phyloP scores from a whole-genome alignment of 805 yeast species.

The Teunomyces stri region DNA sequence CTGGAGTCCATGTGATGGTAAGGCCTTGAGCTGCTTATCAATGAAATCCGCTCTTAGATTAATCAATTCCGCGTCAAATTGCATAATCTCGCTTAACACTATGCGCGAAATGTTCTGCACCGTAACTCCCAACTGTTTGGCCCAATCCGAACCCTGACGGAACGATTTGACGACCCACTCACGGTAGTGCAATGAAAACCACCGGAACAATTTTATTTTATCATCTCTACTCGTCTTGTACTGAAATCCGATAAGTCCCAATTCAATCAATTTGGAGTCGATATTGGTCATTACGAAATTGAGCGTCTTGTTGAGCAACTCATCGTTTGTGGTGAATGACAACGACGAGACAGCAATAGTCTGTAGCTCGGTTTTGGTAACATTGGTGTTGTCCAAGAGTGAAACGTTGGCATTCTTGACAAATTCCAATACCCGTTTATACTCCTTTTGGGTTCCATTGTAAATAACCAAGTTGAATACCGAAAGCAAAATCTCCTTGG shows the following conservation, averaged over 20 bases:
- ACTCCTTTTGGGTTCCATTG: conserved; percentile 45
- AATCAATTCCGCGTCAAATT: conserved; percentile 31
- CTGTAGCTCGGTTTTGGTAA: conserved; percentile 42
- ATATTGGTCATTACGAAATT: conserved; percentile 58
- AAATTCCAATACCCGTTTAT: conserved; percentile 57
- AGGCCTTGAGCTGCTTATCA: conserved; percentile 22
- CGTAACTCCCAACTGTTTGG: conserved; percentile 47
- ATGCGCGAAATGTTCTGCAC: conserved; percentile 41
- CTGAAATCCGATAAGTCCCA: conserved; percentile 55
- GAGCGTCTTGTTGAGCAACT: conserved; percentile 51
- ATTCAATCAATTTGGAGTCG: conserved; percentile 53
- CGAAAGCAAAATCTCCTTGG: conserved; percentile 48
- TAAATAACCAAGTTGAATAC: conserved; percentile 42
- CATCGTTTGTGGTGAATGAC: conserved; percentile 46
- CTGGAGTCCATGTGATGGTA: conserved; percentile 40
- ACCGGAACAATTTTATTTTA: conserved; percentile 46
- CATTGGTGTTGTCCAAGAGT: conserved; percentile 36
- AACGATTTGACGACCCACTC: conserved; percentile 50
- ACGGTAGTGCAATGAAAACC: conserved; percentile 55
- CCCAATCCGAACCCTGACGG: conserved; percentile 43
- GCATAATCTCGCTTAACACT: conserved; percentile 39
- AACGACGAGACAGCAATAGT: conserved; percentile 55
- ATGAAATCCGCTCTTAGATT: conserved; percentile 27
- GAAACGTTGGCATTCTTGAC: conserved; percentile 51
- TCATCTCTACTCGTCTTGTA: conserved; percentile 28